Evolutionary conservation across 2,329 filamentous ascomycete genomes (phyloP).

Genomic region (Aureobasidium sp.): DNA sequence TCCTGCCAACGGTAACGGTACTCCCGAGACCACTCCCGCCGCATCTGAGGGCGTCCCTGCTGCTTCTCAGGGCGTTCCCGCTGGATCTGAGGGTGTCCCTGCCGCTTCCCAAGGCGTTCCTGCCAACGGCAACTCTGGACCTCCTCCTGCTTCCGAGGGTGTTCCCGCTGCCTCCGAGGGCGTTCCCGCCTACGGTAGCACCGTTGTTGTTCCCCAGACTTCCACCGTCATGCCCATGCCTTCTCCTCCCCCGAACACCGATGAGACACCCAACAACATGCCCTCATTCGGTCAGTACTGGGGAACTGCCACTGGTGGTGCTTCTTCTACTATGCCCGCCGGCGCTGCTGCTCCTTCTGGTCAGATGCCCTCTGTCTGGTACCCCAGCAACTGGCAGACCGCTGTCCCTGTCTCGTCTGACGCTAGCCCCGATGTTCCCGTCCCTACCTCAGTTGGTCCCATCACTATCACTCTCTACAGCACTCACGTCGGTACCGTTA

Average conservation of each 20-base stretch:
- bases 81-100: background rate
- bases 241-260: background rate
- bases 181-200: background rate
- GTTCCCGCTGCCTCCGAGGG: background rate
- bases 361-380: slow-evolving; percentile 2
- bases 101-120: too few relatives aligned
- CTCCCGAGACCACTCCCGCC: background rate
- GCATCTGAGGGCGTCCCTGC: background rate
- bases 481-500: slow-evolving; percentile 13
- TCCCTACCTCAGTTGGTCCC: background rate
- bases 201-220: background rate
- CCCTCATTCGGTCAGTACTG: slow-evolving; percentile 7
- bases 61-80: background rate
- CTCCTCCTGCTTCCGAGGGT: background rate
- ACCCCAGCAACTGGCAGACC: background rate
- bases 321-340: background rate
- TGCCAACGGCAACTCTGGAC: too few relatives aligned
- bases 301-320: background rate
- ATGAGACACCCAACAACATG: slow-evolving; percentile 10
- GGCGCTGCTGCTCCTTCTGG: slow-evolving; percentile 2
- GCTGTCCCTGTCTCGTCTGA: background rate
- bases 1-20: background rate
- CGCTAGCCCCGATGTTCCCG: background rate
- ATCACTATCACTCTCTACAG: slow-evolving; percentile 14
- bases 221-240: background rate